Conservation (phyloP, 2,329 filamentous ascomycete species). For the Hypoxylon sp. region DNA sequence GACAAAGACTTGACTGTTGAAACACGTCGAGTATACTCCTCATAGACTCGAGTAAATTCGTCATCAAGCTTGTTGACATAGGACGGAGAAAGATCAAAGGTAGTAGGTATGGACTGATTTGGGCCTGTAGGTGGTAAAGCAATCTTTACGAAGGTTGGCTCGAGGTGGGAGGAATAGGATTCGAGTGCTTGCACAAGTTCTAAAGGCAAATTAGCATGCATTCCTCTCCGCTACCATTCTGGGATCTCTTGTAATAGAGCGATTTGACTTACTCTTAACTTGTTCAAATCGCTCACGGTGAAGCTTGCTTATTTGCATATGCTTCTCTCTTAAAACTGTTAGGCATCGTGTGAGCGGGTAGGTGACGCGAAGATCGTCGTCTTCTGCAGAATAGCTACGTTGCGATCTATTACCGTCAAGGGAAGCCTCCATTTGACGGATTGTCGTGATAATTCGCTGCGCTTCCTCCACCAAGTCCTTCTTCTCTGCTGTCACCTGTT, state of each 20-base stretch:
- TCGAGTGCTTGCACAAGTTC: slow-evolving; percentile 94
- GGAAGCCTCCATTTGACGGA: slow-evolving; percentile 93
- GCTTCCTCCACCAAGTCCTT: slow-evolving; percentile 91
- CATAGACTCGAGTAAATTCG: slow-evolving; percentile 95
- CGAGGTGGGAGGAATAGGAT: slow-evolving; percentile 96
- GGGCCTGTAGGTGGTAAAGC: slow-evolving; percentile 84
- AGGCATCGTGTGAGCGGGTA: slow-evolving; percentile 87
- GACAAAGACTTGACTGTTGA: slow-evolving; percentile 78
- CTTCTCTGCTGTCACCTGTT: slow-evolving; percentile 87
- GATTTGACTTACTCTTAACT: slow-evolving; percentile 79
- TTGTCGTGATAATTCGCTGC: slow-evolving; percentile 83
- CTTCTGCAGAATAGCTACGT: slow-evolving; percentile 69
- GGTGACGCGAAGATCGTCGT: slow-evolving; percentile 80
- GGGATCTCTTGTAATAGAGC: not conserved
- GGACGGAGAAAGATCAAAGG: slow-evolving; percentile 90
- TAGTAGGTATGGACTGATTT: slow-evolving; percentile 80
- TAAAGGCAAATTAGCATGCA: slow-evolving; percentile 53
- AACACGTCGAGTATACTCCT: slow-evolving; percentile 91
- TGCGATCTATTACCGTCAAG: slow-evolving; percentile 80
- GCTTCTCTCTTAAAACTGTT: slow-evolving; percentile 85
- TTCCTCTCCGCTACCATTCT: not conserved
- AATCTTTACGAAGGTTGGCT: slow-evolving; percentile 87
- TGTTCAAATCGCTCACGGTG: slow-evolving; percentile 95
- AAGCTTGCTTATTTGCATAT: slow-evolving; percentile 80
- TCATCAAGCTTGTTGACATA: slow-evolving; percentile 89